Evolutionary conservation across 83 land plant species (phyloP), one percentile per base, ranked within the genome.

Genomic region (Diphasiastrum complanatum): DNA sequence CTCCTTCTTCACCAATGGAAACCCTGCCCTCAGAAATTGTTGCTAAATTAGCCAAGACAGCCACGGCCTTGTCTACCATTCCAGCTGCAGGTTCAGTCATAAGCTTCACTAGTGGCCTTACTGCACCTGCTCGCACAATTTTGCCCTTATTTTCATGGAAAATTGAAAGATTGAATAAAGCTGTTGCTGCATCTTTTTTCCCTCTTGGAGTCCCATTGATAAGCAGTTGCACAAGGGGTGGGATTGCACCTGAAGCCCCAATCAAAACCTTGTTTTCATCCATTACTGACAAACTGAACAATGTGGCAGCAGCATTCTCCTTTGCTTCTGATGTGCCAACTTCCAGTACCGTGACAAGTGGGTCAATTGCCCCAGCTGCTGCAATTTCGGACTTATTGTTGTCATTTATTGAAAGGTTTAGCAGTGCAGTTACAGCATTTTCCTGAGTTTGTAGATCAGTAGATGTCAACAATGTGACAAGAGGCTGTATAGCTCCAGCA

Each of bases 181-280:
- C 87, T 11, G 84, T 77, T 1, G 79, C 81, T 4, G 87, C 84
- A 69, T 83, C 87, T 56, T 78, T 81, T 58, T 83, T 80, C 28
- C 85, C 87, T 3, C 85, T 72, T 10, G 62, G 79, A 5, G 71
- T 77, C 11, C 87, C 87, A 60, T 81, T 63, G 55, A 52, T 60
- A 3, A 83, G 74, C 49, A 83, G 66, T 2, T 63, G 60, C 5
- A 81, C 81, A 1, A 83, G 70, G 20, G 87, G 75, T 19, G 61
- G 65, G 20, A 83, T 72, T 1, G 87, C 87, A 22, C 81, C 81
- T 2, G 81, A 74, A 4, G 18, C 50, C 20, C 85, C 87, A 41
- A 83, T 83, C 10, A 16, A 66, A 3, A 61, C 34, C 71, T 81
- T 83, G 66, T 74, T 69, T 26, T 77, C 87, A 38, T 78, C 79